Evolutionary conservation across 1,284 basidiomycete species (phyloP).

Genomic region (Ceratobasidium sp.): DNA sequence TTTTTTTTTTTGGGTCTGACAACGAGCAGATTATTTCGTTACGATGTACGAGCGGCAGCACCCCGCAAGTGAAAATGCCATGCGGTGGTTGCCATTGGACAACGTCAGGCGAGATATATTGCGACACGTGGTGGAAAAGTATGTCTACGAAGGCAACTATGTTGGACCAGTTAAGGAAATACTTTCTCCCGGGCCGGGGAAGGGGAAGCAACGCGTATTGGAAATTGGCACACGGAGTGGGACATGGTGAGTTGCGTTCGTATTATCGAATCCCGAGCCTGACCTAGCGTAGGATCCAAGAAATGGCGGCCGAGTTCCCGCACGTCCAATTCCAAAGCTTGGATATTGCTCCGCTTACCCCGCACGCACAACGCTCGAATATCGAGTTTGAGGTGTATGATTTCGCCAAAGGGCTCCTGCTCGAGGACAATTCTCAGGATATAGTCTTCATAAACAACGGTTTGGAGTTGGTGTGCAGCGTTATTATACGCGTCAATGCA

Average conservation of each 20-base stretch:
- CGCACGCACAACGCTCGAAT: not conserved
- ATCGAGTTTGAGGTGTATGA: conserved; percentile 9
- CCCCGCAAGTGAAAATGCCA: not conserved
- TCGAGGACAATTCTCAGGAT: too few relatives aligned
- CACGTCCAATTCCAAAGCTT: too few relatives aligned
- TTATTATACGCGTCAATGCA: not conserved
- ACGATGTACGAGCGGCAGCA: not conserved
- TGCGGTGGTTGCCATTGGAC: conserved; percentile 12
- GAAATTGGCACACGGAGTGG: not conserved
- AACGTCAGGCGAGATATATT: not conserved
- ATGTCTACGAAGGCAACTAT: not conserved
- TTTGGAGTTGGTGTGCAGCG: not conserved
- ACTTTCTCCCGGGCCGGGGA: not conserved
- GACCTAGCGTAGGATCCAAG: not conserved
- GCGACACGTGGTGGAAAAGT: too few relatives aligned
- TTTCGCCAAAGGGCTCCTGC: conserved; percentile 1
- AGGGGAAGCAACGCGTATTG: not conserved
- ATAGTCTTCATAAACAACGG: conserved; percentile 1
- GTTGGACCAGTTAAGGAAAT: conserved; percentile 5
- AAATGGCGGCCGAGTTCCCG: too few relatives aligned
- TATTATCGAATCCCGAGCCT: conserved; percentile 5
- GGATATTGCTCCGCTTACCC: too few relatives aligned
- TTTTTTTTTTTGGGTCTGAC: not conserved
- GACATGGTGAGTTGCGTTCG: not conserved
- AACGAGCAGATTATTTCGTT: conserved; percentile 18